Evolutionary conservation across 768 basidiomycete genomes (phyloP), one percentile per base, ranked within the genome.

Genomic region (Lactarius pseudohatsudake): DNA sequence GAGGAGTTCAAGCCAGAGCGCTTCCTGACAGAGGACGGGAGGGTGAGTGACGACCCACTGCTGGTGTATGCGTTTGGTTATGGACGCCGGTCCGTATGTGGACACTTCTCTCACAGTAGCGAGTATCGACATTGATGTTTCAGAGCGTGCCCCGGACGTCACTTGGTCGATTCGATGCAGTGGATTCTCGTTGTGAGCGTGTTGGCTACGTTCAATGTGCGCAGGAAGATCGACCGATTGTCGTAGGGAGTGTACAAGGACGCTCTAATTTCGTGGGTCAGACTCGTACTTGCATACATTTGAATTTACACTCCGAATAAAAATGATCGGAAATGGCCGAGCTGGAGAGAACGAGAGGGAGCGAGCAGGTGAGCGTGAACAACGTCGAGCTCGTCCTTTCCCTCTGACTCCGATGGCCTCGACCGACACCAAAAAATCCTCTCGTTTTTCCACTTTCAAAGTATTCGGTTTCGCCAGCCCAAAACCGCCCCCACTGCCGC

Each of bases 81-180:
- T 50, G 66, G 66, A 43, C 40, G 55, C 30, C 50, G 65, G 65
- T 65, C 26, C 34, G 64, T 34, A 30, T 34, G 55, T 11, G 30
- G 18, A 5, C n/a, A n/a, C 32, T 20, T 32, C 22, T 26, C 36
- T 18, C 26, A 8, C 53, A 28, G 16, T 16, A 10, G 20, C 28
- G n/a, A 26, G n/a, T 34, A 4, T 5, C 26, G 16, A 22, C 43
- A 16, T 16, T 43, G 32, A n/a, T 43, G 4, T 34, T 18, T 15
- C 38, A 68, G 72, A 36, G 55, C 60, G 15, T 72, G 72, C 28
- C 71, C 69, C 0, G 72, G 72, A 16, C 65, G 68, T 20, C 66
- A 72, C 36, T 50, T 72, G 28, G 72, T 68, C 2, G 71, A 72
- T 30, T 56, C 63, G 47, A 67, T 56, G 47, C 28, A 70, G 16